Evolutionary conservation across 1,139 yeast species (phyloP).

Genomic region (Blastobotrys ciferrii): DNA sequence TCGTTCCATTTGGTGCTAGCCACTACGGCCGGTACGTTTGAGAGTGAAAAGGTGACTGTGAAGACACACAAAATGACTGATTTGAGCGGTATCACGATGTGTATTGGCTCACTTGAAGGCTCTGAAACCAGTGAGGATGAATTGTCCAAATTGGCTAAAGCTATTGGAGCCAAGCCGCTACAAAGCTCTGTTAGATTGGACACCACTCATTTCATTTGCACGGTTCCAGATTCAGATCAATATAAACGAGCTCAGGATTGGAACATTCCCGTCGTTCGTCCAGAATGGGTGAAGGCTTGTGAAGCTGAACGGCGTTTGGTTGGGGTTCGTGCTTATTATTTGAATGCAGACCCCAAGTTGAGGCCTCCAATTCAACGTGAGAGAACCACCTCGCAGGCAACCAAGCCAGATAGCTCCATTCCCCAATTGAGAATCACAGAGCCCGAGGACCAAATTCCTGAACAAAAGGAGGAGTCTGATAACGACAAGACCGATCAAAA

Average conservation of each 20-base stretch:
- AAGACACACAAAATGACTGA: slow-evolving; percentile 97
- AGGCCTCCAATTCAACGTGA: slow-evolving; percentile 36
- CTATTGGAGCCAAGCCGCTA: slow-evolving; percentile 82
- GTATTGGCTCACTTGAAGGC: slow-evolving; percentile 72
- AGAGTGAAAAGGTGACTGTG: slow-evolving; percentile 65
- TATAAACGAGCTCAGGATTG: slow-evolving; percentile 76
- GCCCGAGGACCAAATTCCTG: slow-evolving; percentile 4
- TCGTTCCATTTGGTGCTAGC: slow-evolving; percentile 75
- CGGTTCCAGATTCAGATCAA: slow-evolving; percentile 63
- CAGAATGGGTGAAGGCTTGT: slow-evolving; percentile 97
- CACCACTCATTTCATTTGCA: slow-evolving; percentile 90
- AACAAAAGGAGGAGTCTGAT: no score
- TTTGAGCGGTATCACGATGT: slow-evolving; percentile 86
- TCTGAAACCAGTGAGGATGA: slow-evolving; percentile 56
- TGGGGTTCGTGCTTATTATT: slow-evolving; percentile 72
- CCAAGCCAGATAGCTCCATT: slow-evolving; percentile 13
- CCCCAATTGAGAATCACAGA: slow-evolving; percentile 11
- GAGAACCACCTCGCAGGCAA: slow-evolving; percentile 30
- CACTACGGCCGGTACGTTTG: slow-evolving; percentile 84
- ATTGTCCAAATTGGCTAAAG: slow-evolving; percentile 57
- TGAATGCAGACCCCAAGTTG: slow-evolving; percentile 41
- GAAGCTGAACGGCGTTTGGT: slow-evolving; percentile 85
- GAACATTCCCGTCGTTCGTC: slow-evolving; percentile 92
- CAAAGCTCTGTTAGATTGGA: slow-evolving; percentile 77
- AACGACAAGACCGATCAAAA: background rate